A percentile compares a stretch with the other conserved stretches of the same genome.
Conservation (phyloP, 2,329 filamentous ascomycete species). For the Coniochaeta sp. region DNA sequence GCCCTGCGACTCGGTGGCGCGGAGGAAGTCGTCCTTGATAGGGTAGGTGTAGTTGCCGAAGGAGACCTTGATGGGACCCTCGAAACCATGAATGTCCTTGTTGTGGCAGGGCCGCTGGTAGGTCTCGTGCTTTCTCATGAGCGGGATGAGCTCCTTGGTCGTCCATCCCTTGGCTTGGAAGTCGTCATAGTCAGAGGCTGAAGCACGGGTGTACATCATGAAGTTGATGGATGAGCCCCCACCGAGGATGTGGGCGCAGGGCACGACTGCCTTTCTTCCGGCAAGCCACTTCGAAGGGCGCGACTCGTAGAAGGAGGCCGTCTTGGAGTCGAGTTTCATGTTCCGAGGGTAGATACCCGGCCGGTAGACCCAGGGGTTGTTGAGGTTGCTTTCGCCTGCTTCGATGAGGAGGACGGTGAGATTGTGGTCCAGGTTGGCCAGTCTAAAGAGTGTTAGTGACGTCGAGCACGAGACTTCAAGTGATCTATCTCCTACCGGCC, state of each 20-base stretch:
- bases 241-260: constrained; percentile 64
- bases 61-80: constrained; percentile 75
- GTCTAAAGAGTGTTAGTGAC: constrained; percentile 34
- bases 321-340: constrained; percentile 74
- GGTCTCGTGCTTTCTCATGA: constrained; percentile 77
- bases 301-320: constrained; percentile 74
- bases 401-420: constrained; percentile 62
- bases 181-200: constrained; percentile 68
- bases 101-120: constrained; percentile 62
- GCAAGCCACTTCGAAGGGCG: constrained; percentile 65
- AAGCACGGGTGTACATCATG: constrained; percentile 71
- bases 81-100: constrained; percentile 65
- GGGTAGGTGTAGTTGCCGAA: constrained; percentile 78
- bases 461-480: not conserved
- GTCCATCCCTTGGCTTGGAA: constrained; percentile 76
- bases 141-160: constrained; percentile 64
- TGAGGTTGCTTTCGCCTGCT: constrained; percentile 64
- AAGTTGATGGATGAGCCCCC: constrained; percentile 72
- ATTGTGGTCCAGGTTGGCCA: constrained; percentile 72
- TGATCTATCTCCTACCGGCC: constrained; percentile 34
- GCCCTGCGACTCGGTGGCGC: constrained; percentile 42
- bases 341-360: constrained; percentile 72
- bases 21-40: constrained; percentile 60
- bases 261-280: constrained; percentile 66
- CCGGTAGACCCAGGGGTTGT: constrained; percentile 71